Conservation (phyloP, 2,329 filamentous ascomycete genomes). For the Phialophora macrospora region DNA sequence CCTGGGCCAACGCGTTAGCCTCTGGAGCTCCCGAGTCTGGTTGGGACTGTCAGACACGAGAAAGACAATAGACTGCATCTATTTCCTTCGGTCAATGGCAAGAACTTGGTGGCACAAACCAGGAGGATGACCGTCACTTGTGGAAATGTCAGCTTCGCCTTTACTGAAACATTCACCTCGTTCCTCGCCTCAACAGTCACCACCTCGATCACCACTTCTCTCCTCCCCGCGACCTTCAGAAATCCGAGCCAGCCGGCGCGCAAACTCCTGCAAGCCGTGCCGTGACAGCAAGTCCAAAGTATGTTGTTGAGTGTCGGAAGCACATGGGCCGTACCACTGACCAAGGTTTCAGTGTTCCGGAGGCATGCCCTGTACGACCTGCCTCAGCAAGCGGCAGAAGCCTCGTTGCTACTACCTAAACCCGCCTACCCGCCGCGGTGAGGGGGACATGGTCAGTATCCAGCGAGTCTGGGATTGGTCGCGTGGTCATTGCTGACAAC, state of each 20-base stretch:
- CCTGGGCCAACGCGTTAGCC: background rate
- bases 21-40: background rate
- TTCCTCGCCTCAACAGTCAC: background rate
- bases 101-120: slow-evolving; percentile 29
- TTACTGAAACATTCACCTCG: slow-evolving; percentile 18
- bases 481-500: slow-evolving; percentile 6
- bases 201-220: slow-evolving; percentile 9
- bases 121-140: slow-evolving; percentile 26
- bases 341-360: slow-evolving; percentile 25
- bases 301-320: background rate
- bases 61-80: slow-evolving; percentile 6
- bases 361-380: slow-evolving; percentile 33
- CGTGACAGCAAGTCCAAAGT: slow-evolving; percentile 36
- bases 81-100: slow-evolving; percentile 9
- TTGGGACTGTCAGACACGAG: background rate
- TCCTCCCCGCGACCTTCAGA: background rate
- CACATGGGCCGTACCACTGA: slow-evolving; percentile 5
- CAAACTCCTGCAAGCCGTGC: slow-evolving; percentile 36
- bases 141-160: slow-evolving; percentile 27
- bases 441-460: slow-evolving; percentile 24
- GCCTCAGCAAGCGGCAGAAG: slow-evolving; percentile 33
- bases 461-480: background rate
- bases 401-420: slow-evolving; percentile 31
- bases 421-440: slow-evolving; percentile 16
- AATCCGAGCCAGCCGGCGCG: slow-evolving; percentile 24